Evolutionary conservation across 257 asterid genomes (phyloP), one percentile per base, ranked within the genome.

Genomic region (Lycium barbarum): DNA sequence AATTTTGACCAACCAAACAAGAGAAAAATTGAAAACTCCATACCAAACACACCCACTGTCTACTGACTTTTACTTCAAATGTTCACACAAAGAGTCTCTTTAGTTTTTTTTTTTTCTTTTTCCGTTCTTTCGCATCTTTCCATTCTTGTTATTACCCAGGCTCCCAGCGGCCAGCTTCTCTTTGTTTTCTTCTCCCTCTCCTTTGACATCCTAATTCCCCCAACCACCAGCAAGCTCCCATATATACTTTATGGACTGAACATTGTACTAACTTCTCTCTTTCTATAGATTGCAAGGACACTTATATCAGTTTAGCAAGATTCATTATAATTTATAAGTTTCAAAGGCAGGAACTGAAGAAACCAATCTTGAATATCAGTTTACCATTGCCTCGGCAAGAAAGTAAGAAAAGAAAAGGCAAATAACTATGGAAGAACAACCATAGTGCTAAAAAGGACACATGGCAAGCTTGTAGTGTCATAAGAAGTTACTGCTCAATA

Each of bases 341-440:
- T 43, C 57, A 43, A 43, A 72, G 57, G 57, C 1, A 17, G 13
- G 8, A 43, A 40, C 9, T 71, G 57, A n/a, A n/a, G 33, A n/a
- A 38, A 0, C 13, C 54, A 71, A 73, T 47, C 58, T 40, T 73
- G 59, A 47, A 12, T 43, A 43, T 73, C n/a, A 73, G 43, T 73
- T 73, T n/a, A 47, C 40, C 80, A 20, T 20, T 73, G 40, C 20
- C 40, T 47, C 1, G 0, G 59, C 40, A 12, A 47, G 9, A 59
- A 73, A 73, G 36, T 71, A 71, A 71, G 59, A 33, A 73, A 20
- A 73, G 59, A 73, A 47, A 73, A 73, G 11, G 40, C 57, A 73
- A 73, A 73, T n/a, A 73, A 20, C 10, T 45, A 17, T 47, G n/a
- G 80, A 73, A 73, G 59, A 45, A 47, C 58, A 73, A 73, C 11